Evolutionary conservation across 2,329 filamentous ascomycete genomes (phyloP).

Genomic region (Penicillium sclerotigenum): DNA sequence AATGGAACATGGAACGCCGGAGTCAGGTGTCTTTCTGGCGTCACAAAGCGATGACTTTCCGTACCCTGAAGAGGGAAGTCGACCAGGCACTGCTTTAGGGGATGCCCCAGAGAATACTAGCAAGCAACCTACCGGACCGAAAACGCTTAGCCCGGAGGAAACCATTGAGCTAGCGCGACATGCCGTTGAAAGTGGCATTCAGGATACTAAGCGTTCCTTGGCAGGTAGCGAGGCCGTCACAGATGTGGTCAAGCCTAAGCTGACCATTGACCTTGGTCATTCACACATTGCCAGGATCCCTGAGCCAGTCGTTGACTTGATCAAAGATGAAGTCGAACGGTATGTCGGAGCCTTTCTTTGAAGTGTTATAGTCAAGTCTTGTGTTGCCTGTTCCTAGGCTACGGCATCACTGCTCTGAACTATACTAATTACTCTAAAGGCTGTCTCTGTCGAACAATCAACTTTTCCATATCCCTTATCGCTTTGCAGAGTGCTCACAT

Average conservation of each 20-base stretch:
- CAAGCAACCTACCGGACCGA: constrained; percentile 25
- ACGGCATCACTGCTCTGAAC: neutral
- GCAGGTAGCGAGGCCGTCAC: constrained; percentile 46
- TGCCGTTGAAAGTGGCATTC: constrained; percentile 47
- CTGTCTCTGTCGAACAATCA: constrained; percentile 52
- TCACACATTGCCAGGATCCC: constrained; percentile 49
- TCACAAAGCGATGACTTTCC: constrained; percentile 26
- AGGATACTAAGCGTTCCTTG: constrained; percentile 47
- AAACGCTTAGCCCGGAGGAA: constrained; percentile 42
- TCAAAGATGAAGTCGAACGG: constrained; percentile 54
- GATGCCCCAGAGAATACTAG: constrained; percentile 20
- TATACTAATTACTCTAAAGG: constrained; percentile 30
- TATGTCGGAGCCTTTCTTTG: constrained; percentile 24
- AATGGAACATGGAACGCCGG: constrained; percentile 24
- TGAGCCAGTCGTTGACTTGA: constrained; percentile 50
- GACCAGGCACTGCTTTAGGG: constrained; percentile 26
- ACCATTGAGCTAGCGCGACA: constrained; percentile 45
- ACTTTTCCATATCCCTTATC: constrained; percentile 48
- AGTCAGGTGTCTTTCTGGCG: constrained; percentile 26
- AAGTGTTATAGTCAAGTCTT: neutral
- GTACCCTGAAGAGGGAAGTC: constrained; percentile 28
- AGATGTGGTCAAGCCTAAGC: constrained; percentile 47
- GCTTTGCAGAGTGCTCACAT: constrained; percentile 49
- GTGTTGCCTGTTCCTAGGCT: neutral
- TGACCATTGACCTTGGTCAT: constrained; percentile 52